Evolutionary conservation across 2,329 filamentous ascomycete genomes (phyloP).

Genomic region (Penicillium sp.): DNA sequence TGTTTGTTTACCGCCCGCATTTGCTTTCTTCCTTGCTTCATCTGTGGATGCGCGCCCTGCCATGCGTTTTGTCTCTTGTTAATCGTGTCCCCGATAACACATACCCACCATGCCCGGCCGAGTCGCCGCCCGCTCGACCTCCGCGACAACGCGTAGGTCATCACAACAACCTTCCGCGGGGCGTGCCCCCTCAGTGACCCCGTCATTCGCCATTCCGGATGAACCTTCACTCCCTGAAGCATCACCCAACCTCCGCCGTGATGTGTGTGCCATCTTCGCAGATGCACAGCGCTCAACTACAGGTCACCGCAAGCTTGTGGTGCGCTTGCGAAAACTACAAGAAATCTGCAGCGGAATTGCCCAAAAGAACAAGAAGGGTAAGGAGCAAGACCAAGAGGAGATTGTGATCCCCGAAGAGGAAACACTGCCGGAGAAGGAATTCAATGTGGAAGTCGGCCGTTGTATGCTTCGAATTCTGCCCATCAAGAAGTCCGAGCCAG

Average conservation of each 20-base stretch:
- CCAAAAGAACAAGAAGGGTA: slow-evolving; percentile 42
- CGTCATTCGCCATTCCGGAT: slow-evolving; percentile 57
- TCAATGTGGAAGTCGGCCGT: slow-evolving; percentile 81
- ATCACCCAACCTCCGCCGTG: slow-evolving; percentile 64
- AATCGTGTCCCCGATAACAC: slow-evolving; percentile 18
- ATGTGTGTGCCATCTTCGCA: slow-evolving; percentile 71
- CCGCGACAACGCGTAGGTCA: slow-evolving; percentile 39
- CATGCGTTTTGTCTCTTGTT: slow-evolving; percentile 20
- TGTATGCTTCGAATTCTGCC: slow-evolving; percentile 80
- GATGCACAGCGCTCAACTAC: slow-evolving; percentile 88
- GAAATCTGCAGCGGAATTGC: slow-evolving; percentile 71
- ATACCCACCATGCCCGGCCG: slow-evolving; percentile 40
- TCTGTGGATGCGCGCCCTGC: slow-evolving; percentile 18
- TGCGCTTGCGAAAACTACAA: slow-evolving; percentile 86
- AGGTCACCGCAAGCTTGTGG: slow-evolving; percentile 83
- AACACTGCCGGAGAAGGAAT: slow-evolving; percentile 80
- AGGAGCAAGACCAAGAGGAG: slow-evolving; percentile 54
- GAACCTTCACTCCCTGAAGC: slow-evolving; percentile 53
- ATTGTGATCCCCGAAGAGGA: slow-evolving; percentile 50
- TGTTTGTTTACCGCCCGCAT: slow-evolving; percentile 41
- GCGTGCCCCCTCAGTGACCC: slow-evolving; percentile 65
- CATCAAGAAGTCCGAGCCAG: slow-evolving; percentile 87
- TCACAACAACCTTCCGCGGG: slow-evolving; percentile 69
- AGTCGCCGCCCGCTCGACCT: slow-evolving; percentile 40
- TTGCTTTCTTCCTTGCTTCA: slow-evolving; percentile 16